Percentiles rank a stretch among this genome's conserved stretches.
Evolutionary conservation across 352 stramenopile genomes (phyloP).

Genomic region (Phytophthora agathidicida): DNA sequence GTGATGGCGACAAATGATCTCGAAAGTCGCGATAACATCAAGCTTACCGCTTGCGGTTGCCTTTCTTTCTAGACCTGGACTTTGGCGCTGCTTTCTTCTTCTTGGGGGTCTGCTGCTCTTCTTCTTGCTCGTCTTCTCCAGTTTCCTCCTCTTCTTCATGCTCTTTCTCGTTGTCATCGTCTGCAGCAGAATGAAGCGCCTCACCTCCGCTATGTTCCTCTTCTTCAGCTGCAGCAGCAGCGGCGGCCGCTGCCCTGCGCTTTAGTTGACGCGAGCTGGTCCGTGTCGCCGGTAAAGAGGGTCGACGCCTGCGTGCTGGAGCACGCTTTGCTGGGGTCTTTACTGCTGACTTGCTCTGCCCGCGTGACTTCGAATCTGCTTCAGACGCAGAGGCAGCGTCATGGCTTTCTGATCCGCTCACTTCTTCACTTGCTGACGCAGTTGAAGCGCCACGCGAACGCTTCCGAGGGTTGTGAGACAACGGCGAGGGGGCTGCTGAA

Average conservation of each 20-base stretch:
- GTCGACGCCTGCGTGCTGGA: constrained; percentile 48
- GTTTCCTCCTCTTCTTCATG: constrained; percentile 27
- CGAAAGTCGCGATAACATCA: too few relatives aligned
- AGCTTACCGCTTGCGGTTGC: constrained; percentile 47
- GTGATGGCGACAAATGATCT: too few relatives aligned
- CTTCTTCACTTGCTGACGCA: constrained; percentile 50
- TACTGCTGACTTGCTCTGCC: constrained; percentile 16
- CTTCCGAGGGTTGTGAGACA: constrained; percentile 40
- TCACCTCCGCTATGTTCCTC: constrained; percentile 40
- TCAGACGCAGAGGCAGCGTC: constrained; percentile 63
- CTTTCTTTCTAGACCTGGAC: constrained; percentile 57
- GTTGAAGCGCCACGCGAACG: constrained; percentile 35
- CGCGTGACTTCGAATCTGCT: constrained; percentile 40
- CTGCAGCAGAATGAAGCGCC: constrained; percentile 16
- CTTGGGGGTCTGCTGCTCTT: constrained; percentile 23
- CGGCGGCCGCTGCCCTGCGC: constrained; percentile 44
- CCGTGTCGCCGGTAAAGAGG: constrained; percentile 57
- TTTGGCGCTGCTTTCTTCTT: constrained; percentile 41
- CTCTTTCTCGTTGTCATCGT: constrained; percentile 25
- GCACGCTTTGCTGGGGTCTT: constrained; percentile 41
- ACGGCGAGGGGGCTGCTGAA: constrained; percentile 28
- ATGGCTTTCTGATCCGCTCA: constrained; percentile 68
- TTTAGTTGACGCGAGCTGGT: constrained; percentile 76
- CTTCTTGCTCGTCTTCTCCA: constrained; percentile 26
- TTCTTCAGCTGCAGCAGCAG: constrained; percentile 39